Evolutionary conservation across 2,329 filamentous ascomycete species (phyloP), one percentile per base, ranked within the genome.

Genomic region (Pleoardoris graminearum): DNA sequence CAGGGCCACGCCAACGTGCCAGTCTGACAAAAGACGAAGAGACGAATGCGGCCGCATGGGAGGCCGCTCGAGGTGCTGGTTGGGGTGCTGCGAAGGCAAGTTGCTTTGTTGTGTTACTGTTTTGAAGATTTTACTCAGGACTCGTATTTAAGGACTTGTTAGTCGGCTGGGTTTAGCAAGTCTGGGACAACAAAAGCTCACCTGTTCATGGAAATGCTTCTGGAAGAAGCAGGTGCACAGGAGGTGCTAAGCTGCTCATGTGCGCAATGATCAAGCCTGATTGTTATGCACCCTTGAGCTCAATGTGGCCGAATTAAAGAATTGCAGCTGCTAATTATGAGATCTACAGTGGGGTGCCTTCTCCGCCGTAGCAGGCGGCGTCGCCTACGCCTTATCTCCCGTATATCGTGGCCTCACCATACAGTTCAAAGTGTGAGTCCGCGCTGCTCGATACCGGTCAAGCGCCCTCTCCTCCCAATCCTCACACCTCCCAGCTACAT

Each of bases 21-120:
- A 80, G 79, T 57, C 75, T 87, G 66, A 70, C 65, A 12, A 82
- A 82, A 46, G 84, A 82, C 60, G 82, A 83, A 36, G 89, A 93
- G 70, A 84, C 87, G 44, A 82, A 82, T 57, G 79, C 82, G 51
- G 89, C 89, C 41, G 85, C 87, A 36, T 87, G 86, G 84, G 87
- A 89, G 65, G 89, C 88, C 30, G 80, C 80, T 2, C 80, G 80
- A 57, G 90, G 89, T 30, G 89, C 87, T 16, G 73, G 83, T 27
- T 75, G 80, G 39, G 89, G 89, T 16, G 87, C 86, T 32, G 73
- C 83, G 16, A 90, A 87, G 79, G 81, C 83, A 74, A 55, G 73
- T 49, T 30, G 10, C 5, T 51, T 48, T 54, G 17, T 48, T 47
- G 7, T 16, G 32, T 25, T 14, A 22, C 16, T 27, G 25, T 27